These are phyloP conservation scores for Escovopsis sp. DNA, from an alignment of 2,329 filamentous ascomycete species.

Conservation along the genomic window DNA sequence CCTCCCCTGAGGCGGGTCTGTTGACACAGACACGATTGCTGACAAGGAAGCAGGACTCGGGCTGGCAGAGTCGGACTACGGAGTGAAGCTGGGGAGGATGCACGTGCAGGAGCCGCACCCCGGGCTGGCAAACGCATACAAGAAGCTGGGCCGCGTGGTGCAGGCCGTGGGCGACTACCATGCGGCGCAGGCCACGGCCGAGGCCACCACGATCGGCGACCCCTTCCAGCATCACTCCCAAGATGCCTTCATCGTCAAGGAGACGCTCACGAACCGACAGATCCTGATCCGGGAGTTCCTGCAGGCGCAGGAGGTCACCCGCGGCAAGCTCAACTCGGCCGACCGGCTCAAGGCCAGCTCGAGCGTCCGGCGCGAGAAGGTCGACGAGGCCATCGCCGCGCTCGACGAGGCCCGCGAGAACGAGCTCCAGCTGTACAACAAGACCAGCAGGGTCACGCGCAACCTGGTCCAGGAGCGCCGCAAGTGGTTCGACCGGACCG, in stretches of 20 bases:
- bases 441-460: conserved; percentile 76
- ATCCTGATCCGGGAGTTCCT: conserved; percentile 87
- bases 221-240: conserved; percentile 89
- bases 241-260: conserved; percentile 95
- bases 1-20: neutral
- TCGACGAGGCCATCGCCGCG: conserved; percentile 88
- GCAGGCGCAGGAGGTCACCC: conserved; percentile 75
- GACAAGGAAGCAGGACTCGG: conserved; percentile 54
- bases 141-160: conserved; percentile 85
- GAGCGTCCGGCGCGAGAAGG: conserved; percentile 83
- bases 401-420: conserved; percentile 76
- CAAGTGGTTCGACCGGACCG: conserved; percentile 78
- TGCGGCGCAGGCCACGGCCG: conserved; percentile 88
- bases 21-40: conserved; percentile 7
- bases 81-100: conserved; percentile 77
- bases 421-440: conserved; percentile 68
- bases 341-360: conserved; percentile 79
- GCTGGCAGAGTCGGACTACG: conserved; percentile 83
- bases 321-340: conserved; percentile 69
- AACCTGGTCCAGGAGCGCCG: conserved; percentile 82
- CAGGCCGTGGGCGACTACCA: conserved; percentile 92
- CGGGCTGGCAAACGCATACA: conserved; percentile 78
- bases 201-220: conserved; percentile 88
- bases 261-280: conserved; percentile 93
- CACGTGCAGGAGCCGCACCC: conserved; percentile 80